Evolutionary conservation across 2,329 filamentous ascomycete genomes (phyloP).

Genomic region (Colletotrichum trifolii): DNA sequence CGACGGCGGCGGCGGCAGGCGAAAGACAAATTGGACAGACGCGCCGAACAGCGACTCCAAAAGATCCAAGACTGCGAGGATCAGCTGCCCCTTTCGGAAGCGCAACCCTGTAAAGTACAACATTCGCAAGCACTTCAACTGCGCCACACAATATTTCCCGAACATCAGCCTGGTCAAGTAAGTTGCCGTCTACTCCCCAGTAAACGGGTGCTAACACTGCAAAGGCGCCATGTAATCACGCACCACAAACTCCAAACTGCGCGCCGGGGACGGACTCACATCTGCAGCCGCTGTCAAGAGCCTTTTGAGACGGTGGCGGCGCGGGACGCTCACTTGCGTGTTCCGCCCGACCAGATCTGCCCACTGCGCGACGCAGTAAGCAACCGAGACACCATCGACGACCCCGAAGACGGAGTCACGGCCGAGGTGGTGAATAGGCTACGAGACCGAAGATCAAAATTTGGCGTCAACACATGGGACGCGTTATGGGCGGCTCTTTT

Average conservation of each 20-base stretch:
- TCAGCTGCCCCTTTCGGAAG: neutral
- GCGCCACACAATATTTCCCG: conserved; percentile 1
- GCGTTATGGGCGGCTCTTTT: neutral
- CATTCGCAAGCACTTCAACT: neutral
- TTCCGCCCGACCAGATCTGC: neutral
- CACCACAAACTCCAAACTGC: neutral
- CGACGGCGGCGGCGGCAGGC: neutral
- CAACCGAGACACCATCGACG: neutral
- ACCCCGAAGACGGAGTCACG: conserved; percentile 4
- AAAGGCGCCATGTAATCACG: neutral
- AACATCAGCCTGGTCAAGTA: conserved; percentile 25
- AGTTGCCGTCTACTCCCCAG: neutral
- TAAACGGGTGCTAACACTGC: neutral
- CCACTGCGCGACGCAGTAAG: neutral
- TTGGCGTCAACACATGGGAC: neutral
- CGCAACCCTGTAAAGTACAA: conserved; percentile 1
- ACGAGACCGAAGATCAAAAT: neutral
- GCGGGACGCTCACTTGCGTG: neutral
- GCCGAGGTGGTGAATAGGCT: neutral
- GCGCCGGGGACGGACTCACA: neutral
- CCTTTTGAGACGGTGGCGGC: neutral
- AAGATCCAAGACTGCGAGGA: neutral
- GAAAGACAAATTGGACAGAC: neutral
- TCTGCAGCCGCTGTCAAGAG: conserved; percentile 2
- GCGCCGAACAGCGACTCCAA: neutral